Base-by-base conservation (phyloP, 2,329 filamentous ascomycete species). In the Claviceps maximensis region DNA sequence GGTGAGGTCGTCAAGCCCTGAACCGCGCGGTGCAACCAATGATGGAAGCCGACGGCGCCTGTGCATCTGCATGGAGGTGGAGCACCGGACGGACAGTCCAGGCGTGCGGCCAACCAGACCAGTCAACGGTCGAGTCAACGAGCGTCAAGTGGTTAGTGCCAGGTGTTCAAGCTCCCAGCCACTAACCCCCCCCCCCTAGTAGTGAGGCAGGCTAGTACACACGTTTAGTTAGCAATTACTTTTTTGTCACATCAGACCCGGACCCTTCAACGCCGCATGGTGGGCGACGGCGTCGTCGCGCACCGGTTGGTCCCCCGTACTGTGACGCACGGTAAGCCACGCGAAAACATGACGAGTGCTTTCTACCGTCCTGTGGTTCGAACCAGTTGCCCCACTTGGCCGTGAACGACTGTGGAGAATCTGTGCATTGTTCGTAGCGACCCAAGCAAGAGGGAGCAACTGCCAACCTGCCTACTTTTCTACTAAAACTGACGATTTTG, bases 1-100 rank as follows among this genome's bases (percentile, higher is more conserved):
- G 66, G 66, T 68, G 66, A 68, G 67, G 63, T 58, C 55, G 55
- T 57, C 63, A 63, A 66, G 64, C 63, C 62, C 64, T 59, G 59
- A 61, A 47, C 63, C 62, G 61, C 61, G 58, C 62, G 50, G 54
- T 56, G 60, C 61, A 64, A 64, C 67, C 67, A 69, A 69, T 69
- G 55, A 60, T 58, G 55, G 58, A 44, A 47, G 61, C 57, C 62
- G 25, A 64, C 58, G 60, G 58, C 62, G 60, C 61, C 61, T 61
- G 57, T 57, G 61, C 59, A 62, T 57, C 61, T 64, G 62, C 62
- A 62, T 47, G 50, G 41, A 41, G 51, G 62, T 59, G 61, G 62
- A 58, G 60, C 56, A 31, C 31, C 44, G 42, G 57, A 48, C 57
- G 44, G 59, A 57, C 60, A 59, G 61, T 61, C 58, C 59, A 60